phyloP scores from a whole-genome alignment of 2,329 filamentous ascomycete genomes.

The Penicillium sp. region DNA sequence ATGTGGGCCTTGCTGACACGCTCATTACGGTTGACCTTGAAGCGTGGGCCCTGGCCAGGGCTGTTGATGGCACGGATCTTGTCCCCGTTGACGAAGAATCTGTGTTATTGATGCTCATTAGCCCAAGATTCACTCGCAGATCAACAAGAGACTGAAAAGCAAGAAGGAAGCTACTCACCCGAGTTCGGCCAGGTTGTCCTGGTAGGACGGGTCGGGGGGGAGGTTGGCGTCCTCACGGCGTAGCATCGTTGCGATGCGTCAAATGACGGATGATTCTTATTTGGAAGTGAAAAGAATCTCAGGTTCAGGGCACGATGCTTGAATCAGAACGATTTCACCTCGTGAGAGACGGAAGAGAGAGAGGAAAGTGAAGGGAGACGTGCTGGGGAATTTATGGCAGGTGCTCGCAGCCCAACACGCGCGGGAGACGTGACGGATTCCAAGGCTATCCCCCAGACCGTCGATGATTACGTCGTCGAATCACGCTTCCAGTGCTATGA shows the following conservation, averaged over 20 bases:
- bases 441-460: too few species aligned
- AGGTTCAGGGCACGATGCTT: too few species aligned
- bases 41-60: conserved; percentile 71
- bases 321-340: background rate
- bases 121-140: too few species aligned
- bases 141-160: background rate
- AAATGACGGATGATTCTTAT: background rate
- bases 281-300: background rate
- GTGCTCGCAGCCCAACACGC: too few species aligned
- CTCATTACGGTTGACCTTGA: conserved; percentile 70
- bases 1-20: conserved; percentile 75
- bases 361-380: background rate
- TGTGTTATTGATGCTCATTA: conserved; percentile 34
- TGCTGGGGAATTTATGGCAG: too few species aligned
- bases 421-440: too few species aligned
- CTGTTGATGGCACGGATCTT: conserved; percentile 71
- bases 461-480: too few species aligned
- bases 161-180: conserved; percentile 57
- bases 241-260: conserved; percentile 62
- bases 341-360: background rate
- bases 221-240: conserved; percentile 60
- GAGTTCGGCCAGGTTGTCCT: conserved; percentile 65
- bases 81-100: conserved; percentile 75
- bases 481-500: too few species aligned
- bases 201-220: conserved; percentile 69